A percentile compares a stretch with the other conserved stretches of the same genome.
Evolutionary conservation across 495 filamentous ascomycete species (phyloP).

Genomic region (Bathelium albidoporum): DNA sequence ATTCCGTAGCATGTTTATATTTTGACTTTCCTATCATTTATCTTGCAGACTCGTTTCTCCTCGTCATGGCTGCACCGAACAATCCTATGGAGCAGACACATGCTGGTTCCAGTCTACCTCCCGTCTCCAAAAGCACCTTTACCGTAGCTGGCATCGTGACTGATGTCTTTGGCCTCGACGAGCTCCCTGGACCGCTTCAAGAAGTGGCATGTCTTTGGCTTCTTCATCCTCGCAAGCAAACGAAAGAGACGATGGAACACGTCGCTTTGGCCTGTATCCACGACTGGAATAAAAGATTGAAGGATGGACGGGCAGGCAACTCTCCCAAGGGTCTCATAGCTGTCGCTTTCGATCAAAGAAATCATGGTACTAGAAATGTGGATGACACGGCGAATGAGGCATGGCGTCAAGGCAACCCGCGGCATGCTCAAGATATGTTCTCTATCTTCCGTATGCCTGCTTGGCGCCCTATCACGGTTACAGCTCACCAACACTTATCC

Average conservation of each 20-base stretch:
- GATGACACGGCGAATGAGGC: conserved; percentile 50
- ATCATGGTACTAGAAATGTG: conserved; percentile 69
- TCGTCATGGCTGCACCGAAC: conserved; percentile 10
- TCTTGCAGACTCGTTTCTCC: neutral
- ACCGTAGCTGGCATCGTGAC: conserved; percentile 67
- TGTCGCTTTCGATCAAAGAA: conserved; percentile 78
- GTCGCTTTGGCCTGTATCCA: conserved; percentile 45
- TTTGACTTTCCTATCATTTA: too few relatives aligned
- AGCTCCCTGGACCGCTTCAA: conserved; percentile 43
- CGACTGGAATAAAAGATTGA: conserved; percentile 44
- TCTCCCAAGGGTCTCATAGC: conserved; percentile 53
- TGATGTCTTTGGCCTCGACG: conserved; percentile 67
- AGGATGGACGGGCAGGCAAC: conserved; percentile 16
- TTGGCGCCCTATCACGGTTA: neutral
- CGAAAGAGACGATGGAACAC: conserved; percentile 57
- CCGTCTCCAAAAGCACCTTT: conserved; percentile 50
- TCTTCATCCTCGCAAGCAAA: conserved; percentile 64
- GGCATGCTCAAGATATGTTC: conserved; percentile 86
- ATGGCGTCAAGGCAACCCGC: conserved; percentile 70
- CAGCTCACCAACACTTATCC: conserved; percentile 2
- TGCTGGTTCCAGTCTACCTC: conserved; percentile 23
- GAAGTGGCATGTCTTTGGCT: conserved; percentile 72
- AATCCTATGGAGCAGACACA: conserved; percentile 27
- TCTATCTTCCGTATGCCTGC: conserved; percentile 26
- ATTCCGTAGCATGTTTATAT: too few relatives aligned